Conservation (phyloP, 2,329 filamentous ascomycete genomes). For the Colletotrichum horii region DNA sequence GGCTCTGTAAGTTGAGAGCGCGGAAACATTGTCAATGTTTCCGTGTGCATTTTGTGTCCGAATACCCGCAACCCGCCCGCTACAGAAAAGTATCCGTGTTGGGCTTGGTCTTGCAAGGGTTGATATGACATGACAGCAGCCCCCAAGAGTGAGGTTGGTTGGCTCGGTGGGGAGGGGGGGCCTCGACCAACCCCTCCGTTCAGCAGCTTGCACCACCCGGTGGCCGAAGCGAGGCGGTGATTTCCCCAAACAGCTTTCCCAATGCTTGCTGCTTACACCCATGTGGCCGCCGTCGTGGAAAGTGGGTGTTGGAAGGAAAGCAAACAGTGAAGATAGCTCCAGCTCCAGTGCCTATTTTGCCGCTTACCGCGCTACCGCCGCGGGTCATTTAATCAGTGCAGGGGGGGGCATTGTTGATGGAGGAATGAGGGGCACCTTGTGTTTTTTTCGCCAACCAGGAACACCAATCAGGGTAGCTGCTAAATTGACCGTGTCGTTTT, state of each 20-base stretch:
- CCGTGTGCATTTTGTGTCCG: neutral
- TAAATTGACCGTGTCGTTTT: too few relatives aligned
- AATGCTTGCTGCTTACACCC: neutral
- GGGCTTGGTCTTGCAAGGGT: neutral
- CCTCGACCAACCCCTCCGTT: neutral
- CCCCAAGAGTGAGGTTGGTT: neutral
- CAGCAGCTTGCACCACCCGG: neutral
- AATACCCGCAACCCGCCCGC: neutral
- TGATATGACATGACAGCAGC: neutral
- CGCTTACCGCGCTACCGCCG: neutral
- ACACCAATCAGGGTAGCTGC: neutral
- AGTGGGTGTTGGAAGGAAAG: neutral
- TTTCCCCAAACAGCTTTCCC: neutral
- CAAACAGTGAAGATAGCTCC: neutral
- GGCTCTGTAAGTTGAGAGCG: neutral
- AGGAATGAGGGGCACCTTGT: neutral
- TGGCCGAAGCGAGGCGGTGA: neutral
- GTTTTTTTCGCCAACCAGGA: neutral
- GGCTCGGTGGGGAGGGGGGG: neutral
- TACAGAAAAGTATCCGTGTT: neutral
- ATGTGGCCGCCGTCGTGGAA: neutral
- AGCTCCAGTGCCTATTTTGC: neutral
- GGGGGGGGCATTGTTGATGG: neutral
- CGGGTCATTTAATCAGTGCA: neutral
- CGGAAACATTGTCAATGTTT: neutral